Conservation (phyloP, 768 basidiomycete species). For the Pleurotus ostreatus region DNA sequence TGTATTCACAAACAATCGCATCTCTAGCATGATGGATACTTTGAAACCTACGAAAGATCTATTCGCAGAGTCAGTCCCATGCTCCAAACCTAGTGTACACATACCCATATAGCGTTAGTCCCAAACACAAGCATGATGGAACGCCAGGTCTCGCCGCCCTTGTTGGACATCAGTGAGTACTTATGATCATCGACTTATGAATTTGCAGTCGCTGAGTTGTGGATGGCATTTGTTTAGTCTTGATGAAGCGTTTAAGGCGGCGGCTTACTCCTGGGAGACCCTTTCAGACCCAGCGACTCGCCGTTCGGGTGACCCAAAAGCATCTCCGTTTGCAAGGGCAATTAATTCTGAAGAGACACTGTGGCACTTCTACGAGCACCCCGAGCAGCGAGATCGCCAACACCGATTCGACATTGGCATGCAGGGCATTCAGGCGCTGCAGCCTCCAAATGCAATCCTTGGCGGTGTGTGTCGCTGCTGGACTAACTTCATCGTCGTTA, state of each 20-base stretch:
- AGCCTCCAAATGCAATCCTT: slow-evolving; percentile 14
- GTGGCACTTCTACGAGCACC: slow-evolving; percentile 16
- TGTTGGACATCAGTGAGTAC: slow-evolving; percentile 20
- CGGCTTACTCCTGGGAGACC: slow-evolving; percentile 27
- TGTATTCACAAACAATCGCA: slow-evolving; percentile 34
- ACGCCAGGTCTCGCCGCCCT: slow-evolving; percentile 23
- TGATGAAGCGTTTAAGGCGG: slow-evolving; percentile 26
- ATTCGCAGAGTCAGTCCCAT: slow-evolving; percentile 20
- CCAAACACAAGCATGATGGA: slow-evolving; percentile 14
- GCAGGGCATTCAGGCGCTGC: slow-evolving; percentile 14
- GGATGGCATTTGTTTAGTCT: slow-evolving; percentile 14
- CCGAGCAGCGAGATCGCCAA: slow-evolving; percentile 13
- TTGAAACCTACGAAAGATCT: slow-evolving; percentile 23
- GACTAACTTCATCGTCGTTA: neutral
- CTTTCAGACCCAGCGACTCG: slow-evolving; percentile 23
- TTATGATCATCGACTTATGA: neutral
- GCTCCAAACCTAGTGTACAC: neutral
- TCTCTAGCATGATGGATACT: slow-evolving; percentile 31
- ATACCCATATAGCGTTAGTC: slow-evolving; percentile 5
- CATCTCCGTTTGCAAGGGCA: slow-evolving; percentile 22
- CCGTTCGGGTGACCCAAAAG: slow-evolving; percentile 19
- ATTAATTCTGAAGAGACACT: slow-evolving; percentile 14
- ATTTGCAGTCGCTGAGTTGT: neutral
- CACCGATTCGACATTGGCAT: slow-evolving; percentile 22
- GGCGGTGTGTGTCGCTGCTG: slow-evolving; percentile 8